Conservation (phyloP, 306 rosid species). For the Luffa acutangula region DNA sequence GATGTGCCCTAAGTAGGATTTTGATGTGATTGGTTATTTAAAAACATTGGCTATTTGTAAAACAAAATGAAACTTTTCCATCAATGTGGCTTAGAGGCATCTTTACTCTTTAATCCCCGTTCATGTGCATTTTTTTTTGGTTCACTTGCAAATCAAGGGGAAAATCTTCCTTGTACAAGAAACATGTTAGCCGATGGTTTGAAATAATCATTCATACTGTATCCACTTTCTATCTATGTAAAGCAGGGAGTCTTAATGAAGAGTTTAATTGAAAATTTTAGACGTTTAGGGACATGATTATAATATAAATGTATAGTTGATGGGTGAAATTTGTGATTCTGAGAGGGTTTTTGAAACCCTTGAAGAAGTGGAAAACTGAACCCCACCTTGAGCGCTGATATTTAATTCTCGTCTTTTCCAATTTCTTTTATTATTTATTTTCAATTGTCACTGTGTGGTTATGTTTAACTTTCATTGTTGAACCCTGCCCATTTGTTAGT, state of each 20-base stretch:
- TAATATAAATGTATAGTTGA: background rate
- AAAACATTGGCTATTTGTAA: background rate
- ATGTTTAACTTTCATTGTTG: background rate
- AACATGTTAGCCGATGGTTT: background rate
- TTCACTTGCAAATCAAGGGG: background rate
- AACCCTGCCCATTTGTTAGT: background rate
- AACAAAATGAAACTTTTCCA: background rate
- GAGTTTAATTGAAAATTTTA: background rate
- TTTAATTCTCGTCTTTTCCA: background rate
- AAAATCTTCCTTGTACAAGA: background rate
- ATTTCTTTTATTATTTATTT: background rate
- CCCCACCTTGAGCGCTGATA: background rate
- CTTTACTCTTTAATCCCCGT: background rate
- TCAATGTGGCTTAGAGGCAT: background rate
- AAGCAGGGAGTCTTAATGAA: background rate
- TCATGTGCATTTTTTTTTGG: background rate
- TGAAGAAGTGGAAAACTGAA: background rate
- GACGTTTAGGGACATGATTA: background rate
- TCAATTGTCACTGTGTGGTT: background rate
- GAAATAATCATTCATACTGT: background rate
- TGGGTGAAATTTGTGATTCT: background rate
- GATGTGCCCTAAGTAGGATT: background rate
- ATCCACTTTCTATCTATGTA: background rate
- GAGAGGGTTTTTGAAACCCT: background rate
- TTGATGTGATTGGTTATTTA: background rate